Evolutionary conservation across 352 stramenopile genomes (phyloP), one percentile per base, ranked within the genome.

Genomic region (Phytophthora capsici): DNA sequence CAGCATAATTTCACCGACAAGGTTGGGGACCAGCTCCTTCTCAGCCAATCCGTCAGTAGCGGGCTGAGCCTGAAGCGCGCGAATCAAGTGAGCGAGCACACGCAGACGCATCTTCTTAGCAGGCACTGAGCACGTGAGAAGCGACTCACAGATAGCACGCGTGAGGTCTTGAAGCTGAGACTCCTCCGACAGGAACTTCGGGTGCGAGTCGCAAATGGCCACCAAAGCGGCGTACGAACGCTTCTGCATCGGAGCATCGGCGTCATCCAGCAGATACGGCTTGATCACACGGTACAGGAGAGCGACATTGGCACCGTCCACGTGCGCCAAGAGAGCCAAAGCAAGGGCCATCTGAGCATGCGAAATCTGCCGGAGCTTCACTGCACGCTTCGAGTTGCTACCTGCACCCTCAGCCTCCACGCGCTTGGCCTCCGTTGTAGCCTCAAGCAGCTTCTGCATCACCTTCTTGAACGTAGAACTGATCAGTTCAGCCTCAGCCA

Each of bases 51-150:
- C 69, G 41, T 95, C 76, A 34, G 75, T 77, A 22, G 67, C 56
- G 3, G 67, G 52, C 32, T 96, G 78, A 47, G 89, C 73, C 50
- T 94, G 73, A 53, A 94, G 89, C 20, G 84, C 88, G 19, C 73
- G 78, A 57, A 96, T 88, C 34, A 96, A 66, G 57, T 94, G 82
- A 16, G 90, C 77, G 19, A 96, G 82, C 53, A 92, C 97, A 57
- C 96, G 95, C 32, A 99, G 73, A 57, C 96, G 90, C 92, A 98
- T 98, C 60, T 98, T 95, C 74, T 98, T 96, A 23, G 96, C 93
- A 19, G 96, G 92, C 6, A 99, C 90, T 63, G 97, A 97, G 71
- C 92, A 98, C 60, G 93, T 98, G 20, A 98, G 79, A 51, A 98
- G 88, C 40, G 95, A 98, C 60, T 96, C 93, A 36, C 94, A 97